Evolutionary conservation across 805 yeast species (phyloP).

Genomic region (Suhomyces canberraensis): DNA sequence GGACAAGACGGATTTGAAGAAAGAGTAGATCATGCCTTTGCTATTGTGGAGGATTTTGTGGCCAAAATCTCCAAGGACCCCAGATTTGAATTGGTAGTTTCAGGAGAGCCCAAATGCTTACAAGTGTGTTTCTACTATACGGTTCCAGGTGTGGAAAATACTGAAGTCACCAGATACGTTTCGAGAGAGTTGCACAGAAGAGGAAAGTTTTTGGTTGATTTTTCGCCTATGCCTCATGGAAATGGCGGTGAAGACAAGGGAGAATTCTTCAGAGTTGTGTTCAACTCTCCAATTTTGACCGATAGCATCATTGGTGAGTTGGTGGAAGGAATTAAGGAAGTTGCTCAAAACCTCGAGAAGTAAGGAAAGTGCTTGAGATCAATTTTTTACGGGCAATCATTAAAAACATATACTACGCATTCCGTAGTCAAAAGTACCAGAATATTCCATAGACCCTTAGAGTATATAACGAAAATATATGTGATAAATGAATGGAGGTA

Average conservation of each 20-base stretch:
- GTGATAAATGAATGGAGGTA: no score
- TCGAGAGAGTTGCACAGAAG: conserved; percentile 55
- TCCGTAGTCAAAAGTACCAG: no score
- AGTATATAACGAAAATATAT: no score
- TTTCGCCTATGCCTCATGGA: conserved; percentile 60
- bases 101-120: conserved; percentile 59
- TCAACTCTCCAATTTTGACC: conserved; percentile 62
- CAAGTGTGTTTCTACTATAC: conserved; percentile 81
- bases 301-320: conserved; percentile 35
- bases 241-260: conserved; percentile 43
- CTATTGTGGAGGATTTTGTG: conserved; percentile 61
- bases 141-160: conserved; percentile 37
- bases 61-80: conserved; percentile 30
- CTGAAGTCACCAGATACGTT: conserved; percentile 58
- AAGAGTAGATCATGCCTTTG: conserved; percentile 72
- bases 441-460: no score
- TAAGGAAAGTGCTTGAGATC: no score
- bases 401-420: no score
- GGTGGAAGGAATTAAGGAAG: conserved; percentile 24
- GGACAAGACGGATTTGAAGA: conserved; percentile 63
- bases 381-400: no score
- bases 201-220: conserved; percentile 75
- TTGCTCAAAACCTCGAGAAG: no score
- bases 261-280: conserved; percentile 81
- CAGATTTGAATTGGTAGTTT: conserved; percentile 51